phyloP scores from a whole-genome alignment of 2,329 filamentous ascomycete genomes.

The Akanthomyces uredinophilus region DNA sequence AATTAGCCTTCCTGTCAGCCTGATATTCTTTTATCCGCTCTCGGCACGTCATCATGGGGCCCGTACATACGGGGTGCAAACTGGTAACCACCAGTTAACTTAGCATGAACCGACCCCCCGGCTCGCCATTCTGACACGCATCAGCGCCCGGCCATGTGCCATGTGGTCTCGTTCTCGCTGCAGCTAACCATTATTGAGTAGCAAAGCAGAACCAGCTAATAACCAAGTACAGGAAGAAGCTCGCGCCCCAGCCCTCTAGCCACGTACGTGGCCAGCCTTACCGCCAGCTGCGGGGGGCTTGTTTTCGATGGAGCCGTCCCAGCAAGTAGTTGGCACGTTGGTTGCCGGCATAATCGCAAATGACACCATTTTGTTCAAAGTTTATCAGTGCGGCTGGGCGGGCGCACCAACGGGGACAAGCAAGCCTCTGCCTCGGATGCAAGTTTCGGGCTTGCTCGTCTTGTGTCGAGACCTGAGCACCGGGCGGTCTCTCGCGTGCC shows the following conservation, averaged over 20 bases:
- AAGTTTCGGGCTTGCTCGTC: too few relatives aligned
- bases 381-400: too few relatives aligned
- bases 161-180: neutral
- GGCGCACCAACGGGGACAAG: too few relatives aligned
- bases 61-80: neutral
- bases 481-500: too few relatives aligned
- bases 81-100: too few relatives aligned
- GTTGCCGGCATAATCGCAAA: neutral
- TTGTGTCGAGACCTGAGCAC: too few relatives aligned
- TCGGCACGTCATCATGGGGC: neutral
- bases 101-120: too few relatives aligned
- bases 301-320: neutral
- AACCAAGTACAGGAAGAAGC: neutral
- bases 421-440: too few relatives aligned
- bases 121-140: neutral
- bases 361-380: neutral
- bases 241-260: neutral
- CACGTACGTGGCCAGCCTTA: slow-evolving; percentile 5
- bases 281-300: neutral
- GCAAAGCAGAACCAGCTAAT: too few relatives aligned
- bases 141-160: slow-evolving; percentile 5
- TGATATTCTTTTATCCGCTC: neutral
- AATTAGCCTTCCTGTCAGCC: neutral
- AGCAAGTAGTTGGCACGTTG: too few relatives aligned
- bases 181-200: too few relatives aligned